Base-by-base conservation (phyloP, 306 rosid genomes). In the Boehmeria nivea region DNA sequence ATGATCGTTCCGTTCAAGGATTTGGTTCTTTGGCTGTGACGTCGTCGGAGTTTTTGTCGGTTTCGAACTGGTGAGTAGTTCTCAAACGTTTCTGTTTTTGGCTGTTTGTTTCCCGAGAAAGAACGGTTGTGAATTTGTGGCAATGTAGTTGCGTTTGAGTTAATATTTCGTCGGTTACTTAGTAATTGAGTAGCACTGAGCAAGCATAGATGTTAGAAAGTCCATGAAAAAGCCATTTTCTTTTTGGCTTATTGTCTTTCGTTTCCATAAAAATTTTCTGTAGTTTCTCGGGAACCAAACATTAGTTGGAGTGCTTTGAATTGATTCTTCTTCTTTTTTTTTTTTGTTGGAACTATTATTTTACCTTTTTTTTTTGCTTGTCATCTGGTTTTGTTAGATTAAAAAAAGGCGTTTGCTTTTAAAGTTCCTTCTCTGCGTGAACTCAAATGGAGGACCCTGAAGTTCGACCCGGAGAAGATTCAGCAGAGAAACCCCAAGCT, bases 381-480 rank as follows among this genome's bases (percentile, higher is more conserved):
- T 4, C 5, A 4, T 33, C 11, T 33, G 71, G 17, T 23, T 31
- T 57, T 14, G 72, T 51, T 62, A 45, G 16, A 31, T 55, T 66
- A 23, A 62, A 42, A 61, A n/a, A n/a, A n/a, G n/a, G 53, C 57
- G n/a, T 33, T 57, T 24, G 44, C 60, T 16, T 61, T 49, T 51
- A 68, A 28, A 24, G 53, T 33, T 28, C 62, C 11, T 40, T 36
- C n/a, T 20, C 17, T 12, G 39, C 45, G 65, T 51, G 70, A 62
- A 11, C 61, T 12, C 45, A 21, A 61, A 86, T 87, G 98, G 98
- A 87, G 65, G 87, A 43, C 16, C 65, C 86, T 43, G 53, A 45
- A n/a, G 83, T 61, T 34, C 69, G 60, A 43, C 46, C 69, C 3
- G 70, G 63, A 33, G 80, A 84, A 54, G 79, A 31, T 10, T 57